Evolutionary conservation across 2,329 filamentous ascomycete species (phyloP).

Genomic region (Cryphonectria parasitica): DNA sequence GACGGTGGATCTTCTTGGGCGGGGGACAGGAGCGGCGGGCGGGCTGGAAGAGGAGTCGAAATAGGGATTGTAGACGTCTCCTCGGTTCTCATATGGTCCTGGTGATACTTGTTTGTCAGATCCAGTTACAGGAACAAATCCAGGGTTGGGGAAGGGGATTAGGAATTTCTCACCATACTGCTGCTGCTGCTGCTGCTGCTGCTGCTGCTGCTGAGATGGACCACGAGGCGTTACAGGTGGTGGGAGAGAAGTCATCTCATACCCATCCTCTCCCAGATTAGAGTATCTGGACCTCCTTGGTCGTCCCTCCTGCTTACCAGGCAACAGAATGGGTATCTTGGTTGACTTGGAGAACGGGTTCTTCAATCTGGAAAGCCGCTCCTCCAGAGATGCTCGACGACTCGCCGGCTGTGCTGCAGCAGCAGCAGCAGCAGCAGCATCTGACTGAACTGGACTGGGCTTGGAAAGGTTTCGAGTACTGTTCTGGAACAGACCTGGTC

Average conservation of each 20-base stretch:
- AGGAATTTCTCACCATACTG: constrained; percentile 4
- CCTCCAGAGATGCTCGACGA: not conserved
- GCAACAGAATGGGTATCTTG: not conserved
- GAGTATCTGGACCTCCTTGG: not conserved
- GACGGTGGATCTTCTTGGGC: constrained; percentile 7
- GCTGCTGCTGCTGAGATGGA: not conserved
- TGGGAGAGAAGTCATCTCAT: constrained; percentile 5
- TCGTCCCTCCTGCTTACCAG: not conserved
- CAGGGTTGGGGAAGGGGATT: no score
- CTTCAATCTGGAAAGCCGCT: not conserved
- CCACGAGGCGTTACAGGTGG: constrained; percentile 1
- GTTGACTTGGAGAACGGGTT: not conserved
- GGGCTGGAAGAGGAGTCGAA: not conserved
- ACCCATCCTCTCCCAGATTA: not conserved
- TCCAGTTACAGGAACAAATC: not conserved
- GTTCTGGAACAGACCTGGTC: constrained; percentile 36
- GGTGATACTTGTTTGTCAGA: not conserved
- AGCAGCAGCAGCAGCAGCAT: not conserved
- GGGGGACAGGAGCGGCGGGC: not conserved
- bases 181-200: not conserved
- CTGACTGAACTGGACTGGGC: not conserved
- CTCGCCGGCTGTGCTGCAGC: not conserved
- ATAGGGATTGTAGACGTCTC: not conserved
- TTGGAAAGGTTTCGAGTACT: constrained; percentile 9
- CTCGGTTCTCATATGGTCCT: not conserved